Evolutionary conservation across 257 asterid genomes (phyloP), one percentile per base, ranked within the genome.

Genomic region (Fraxinus cuspidata): DNA sequence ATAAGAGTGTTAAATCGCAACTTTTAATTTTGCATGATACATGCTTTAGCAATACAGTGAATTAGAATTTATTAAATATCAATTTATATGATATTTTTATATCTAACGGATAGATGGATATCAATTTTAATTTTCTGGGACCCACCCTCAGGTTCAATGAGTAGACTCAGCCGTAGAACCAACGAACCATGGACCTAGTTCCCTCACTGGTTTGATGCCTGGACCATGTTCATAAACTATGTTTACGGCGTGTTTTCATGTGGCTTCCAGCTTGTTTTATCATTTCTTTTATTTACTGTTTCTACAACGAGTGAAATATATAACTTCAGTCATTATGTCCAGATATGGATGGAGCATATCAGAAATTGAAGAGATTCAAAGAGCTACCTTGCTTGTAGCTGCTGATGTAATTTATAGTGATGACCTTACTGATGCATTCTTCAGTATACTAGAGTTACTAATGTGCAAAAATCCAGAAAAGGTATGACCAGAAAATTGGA

Each of bases 381-480:
- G 86, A 70, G 90, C 96, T 89, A 79, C 97, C 74, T 74, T 95
- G 86, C 84, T 95, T 83, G 84, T 95, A 27, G 99, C 99, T 79
- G 99, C 98, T 66, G 99, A 95, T 86, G 97, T 95, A 21, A 95
- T 95, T 76, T 95, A 95, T 76, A 86, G 88, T 27, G 92, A 93
- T 82, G 96, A 90, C 73, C 84, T 95, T 71, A 93, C 99, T 12
- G 91, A 90, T 82, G 96, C 97, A 70, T 88, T 95, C 79, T 95
- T 95, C 86, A 73, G 81, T 79, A 78, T 83, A 31, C 53, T 89
- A 71, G 83, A 79, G 87, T 82, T 80, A 74, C 78, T 95, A 76
- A 91, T 93, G 97, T 90, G 89, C 19, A 70, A 78, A 77, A 44
- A 72, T 78, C 86, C 87, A 0, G 91, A 91, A 76, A 93, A 89